Percentiles rank a stretch among this genome's conserved stretches.
Conservation (phyloP, 2,329 filamentous ascomycete genomes). For the Penicillium sp. region DNA sequence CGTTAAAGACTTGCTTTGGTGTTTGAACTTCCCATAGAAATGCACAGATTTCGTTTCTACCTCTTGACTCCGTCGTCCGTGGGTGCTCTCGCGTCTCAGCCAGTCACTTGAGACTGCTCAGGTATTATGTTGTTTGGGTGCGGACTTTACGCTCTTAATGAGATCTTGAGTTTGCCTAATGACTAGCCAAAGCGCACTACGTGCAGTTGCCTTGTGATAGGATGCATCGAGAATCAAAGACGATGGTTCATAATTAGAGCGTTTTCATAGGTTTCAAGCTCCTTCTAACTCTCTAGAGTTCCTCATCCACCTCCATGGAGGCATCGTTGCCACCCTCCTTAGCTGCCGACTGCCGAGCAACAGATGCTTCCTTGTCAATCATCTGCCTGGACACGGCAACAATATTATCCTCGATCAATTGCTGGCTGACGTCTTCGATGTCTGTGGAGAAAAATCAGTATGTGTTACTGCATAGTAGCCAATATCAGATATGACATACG, state of each 20-base stretch:
- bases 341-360: constrained; percentile 65
- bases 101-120: neutral
- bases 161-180: neutral
- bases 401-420: constrained; percentile 98
- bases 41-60: neutral
- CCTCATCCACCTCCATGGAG: constrained; percentile 71
- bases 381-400: constrained; percentile 97
- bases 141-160: neutral
- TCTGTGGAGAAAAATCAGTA: constrained; percentile 54
- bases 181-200: neutral
- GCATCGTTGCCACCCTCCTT: constrained; percentile 53
- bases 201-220: neutral
- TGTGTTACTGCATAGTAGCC: neutral
- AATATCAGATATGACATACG: constrained; percentile 53
- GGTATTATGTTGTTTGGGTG: neutral
- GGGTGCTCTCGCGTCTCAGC: neutral
- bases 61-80: neutral
- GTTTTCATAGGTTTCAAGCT: constrained; percentile 22
- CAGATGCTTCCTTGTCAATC: constrained; percentile 98
- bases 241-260: constrained; percentile 28
- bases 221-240: neutral
- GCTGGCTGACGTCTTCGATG: constrained; percentile 92
- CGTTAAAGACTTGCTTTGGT: constrained; percentile 8
- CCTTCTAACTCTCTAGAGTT: constrained; percentile 43
- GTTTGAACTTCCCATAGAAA: neutral